Conservation (phyloP, 768 basidiomycete species). For the Obba rivulosa region DNA sequence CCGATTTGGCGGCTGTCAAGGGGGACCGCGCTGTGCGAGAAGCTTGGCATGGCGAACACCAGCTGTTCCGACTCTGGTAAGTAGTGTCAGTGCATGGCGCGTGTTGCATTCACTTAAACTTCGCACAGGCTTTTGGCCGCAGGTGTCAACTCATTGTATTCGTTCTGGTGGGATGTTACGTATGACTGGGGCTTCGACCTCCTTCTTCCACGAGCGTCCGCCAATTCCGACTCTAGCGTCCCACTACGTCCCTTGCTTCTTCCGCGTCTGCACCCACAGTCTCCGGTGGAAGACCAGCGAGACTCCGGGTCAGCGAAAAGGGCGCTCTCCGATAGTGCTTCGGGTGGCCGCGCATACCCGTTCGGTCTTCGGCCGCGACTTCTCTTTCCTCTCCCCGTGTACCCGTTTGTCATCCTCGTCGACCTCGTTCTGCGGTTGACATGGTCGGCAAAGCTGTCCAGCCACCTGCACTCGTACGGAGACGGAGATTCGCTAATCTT, state of each 20-base stretch:
- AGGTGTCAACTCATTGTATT: constrained; percentile 84
- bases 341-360: constrained; percentile 33
- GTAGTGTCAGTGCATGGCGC: constrained; percentile 16
- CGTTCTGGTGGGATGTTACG: constrained; percentile 99
- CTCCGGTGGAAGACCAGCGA: constrained; percentile 14
- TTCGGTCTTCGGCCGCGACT: constrained; percentile 73
- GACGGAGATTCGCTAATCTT: constrained; percentile 84
- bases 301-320: constrained; percentile 4
- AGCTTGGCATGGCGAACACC: constrained; percentile 72
- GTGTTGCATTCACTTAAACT: neutral
- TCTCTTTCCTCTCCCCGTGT: constrained; percentile 75
- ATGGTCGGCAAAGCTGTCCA: constrained; percentile 89
- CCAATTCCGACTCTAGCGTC: neutral
- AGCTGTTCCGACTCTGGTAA: constrained; percentile 82
- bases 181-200: constrained; percentile 95
- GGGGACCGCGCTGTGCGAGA: constrained; percentile 38
- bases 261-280: constrained; percentile 39
- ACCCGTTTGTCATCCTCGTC: constrained; percentile 76
- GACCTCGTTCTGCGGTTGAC: constrained; percentile 89
- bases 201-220: constrained; percentile 31
- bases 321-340: neutral
- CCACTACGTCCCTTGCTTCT: constrained; percentile 42
- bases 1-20: constrained; percentile 48
- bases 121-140: constrained; percentile 77
- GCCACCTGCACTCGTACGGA: constrained; percentile 73